Evolutionary conservation across 2,329 filamentous ascomycete genomes (phyloP).

Genomic region (Emericellopsis cladophorae): DNA sequence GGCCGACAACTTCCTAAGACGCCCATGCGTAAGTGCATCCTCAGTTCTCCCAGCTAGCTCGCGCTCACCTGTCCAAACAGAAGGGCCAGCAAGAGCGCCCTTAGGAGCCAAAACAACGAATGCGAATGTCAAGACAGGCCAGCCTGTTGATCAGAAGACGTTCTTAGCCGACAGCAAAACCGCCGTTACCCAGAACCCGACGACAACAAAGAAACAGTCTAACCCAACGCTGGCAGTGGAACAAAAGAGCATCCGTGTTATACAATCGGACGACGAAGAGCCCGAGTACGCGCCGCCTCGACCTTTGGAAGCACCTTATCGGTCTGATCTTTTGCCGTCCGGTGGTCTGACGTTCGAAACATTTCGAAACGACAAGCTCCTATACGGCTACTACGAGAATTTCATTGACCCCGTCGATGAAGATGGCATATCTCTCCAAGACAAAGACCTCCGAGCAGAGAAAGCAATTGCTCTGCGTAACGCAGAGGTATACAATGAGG

Average conservation of each 20-base stretch:
- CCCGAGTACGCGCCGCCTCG: conserved; percentile 83
- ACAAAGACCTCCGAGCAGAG: conserved; percentile 45
- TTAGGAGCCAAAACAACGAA: conserved; percentile 95
- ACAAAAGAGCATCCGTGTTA: conserved; percentile 40
- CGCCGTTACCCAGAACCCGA: conserved; percentile 28
- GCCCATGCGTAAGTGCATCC: conserved; percentile 54
- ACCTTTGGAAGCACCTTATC: conserved; percentile 45
- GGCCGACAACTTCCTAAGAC: conserved; percentile 38
- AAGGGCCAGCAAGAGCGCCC: conserved; percentile 45
- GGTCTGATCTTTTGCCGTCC: conserved; percentile 55
- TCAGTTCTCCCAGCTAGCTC: background rate
- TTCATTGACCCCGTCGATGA: conserved; percentile 54
- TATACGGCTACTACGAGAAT: conserved; percentile 48
- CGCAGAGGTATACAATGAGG: conserved; percentile 54
- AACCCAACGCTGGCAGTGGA: conserved; percentile 37
- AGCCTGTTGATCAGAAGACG: conserved; percentile 49
- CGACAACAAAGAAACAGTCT: conserved; percentile 45
- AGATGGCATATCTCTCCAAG: conserved; percentile 49
- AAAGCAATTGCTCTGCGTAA: conserved; percentile 38
- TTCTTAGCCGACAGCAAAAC: no score
- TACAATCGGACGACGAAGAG: conserved; percentile 36
- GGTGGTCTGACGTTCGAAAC: conserved; percentile 42
- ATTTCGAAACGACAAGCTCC: conserved; percentile 43
- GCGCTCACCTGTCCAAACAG: background rate
- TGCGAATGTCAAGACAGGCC: conserved; percentile 61